Base-by-base conservation (phyloP, 139 green algal species). In the Edaphochlamys debaryana region DNA sequence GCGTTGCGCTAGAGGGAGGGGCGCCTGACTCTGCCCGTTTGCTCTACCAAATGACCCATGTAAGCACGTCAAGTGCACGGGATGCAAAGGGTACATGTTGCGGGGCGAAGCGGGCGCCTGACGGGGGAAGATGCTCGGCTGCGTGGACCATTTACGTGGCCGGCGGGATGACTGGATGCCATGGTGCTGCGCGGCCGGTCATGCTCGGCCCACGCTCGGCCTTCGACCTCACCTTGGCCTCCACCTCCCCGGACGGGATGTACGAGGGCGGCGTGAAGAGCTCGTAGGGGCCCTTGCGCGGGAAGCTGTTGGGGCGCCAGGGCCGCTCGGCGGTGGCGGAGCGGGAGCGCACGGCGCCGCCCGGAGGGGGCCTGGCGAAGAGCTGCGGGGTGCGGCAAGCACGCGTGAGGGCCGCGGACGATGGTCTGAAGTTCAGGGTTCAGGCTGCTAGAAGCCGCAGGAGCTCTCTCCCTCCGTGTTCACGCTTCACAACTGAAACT, bases 251-350 rank as follows among this genome's bases (percentile, higher is more conserved):
- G 37, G 58, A 48, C 1, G 81, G 71, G 1, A 87, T 58, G 81
- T 87, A 87, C 25, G 50, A 17, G 36, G 69, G 38, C 27, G 60
- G 48, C 19, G 17, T 42, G 34, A 82, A 15, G 19, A 78, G 69
- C 27, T 71, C 80, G 38, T 69, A 69, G 6, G 22, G 71, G 3
- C 72, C 81, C 54, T 70, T 82, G 23, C 42, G 7, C 8, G 63
- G 42, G 8, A 52, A 72, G 81, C 71, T 87, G 45, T 72, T 79
- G 32, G 81, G 56, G 17, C 72, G 72, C 81, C 81, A 87, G 48
- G 48, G 67, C 17, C 64, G 68, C 4, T 69, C 69, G 8, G 48
- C 42, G 22, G 42, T 38, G 9, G 69, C 58, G 62, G 69, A 74
- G 60, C 62, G 58, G 70, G 29, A 6, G 79, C 66, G 66, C 23